Percentiles rank a stretch among this genome's conserved stretches.
These are phyloP conservation scores for Zymoseptoria ardabiliae DNA, from an alignment of 2,329 filamentous ascomycete species.

Conservation along the genomic window DNA sequence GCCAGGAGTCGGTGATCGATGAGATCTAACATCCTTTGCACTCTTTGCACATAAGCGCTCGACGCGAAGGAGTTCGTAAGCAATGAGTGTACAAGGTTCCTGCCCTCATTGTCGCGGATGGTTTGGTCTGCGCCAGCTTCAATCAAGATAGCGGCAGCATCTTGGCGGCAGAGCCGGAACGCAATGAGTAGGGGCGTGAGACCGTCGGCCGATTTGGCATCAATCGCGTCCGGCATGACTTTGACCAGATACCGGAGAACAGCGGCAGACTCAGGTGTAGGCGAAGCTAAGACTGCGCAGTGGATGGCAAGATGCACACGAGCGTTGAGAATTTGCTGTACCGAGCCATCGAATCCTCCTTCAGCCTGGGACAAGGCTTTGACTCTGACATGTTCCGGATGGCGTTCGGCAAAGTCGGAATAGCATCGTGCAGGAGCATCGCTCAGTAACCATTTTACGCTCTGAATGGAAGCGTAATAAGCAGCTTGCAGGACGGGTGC, in stretches of 20 bases:
- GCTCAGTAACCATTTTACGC: constrained; percentile 70
- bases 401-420: constrained; percentile 56
- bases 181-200: constrained; percentile 65
- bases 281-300: constrained; percentile 47
- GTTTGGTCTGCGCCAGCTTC: constrained; percentile 63
- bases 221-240: constrained; percentile 53
- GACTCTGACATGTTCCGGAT: constrained; percentile 55
- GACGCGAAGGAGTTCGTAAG: constrained; percentile 13
- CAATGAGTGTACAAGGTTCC: constrained; percentile 63
- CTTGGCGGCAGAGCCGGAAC: constrained; percentile 47
- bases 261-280: constrained; percentile 38
- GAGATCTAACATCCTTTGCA: constrained; percentile 44
- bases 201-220: constrained; percentile 50
- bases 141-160: constrained; percentile 56
- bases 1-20: constrained; percentile 52
- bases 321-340: constrained; percentile 55
- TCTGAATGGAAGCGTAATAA: constrained; percentile 51
- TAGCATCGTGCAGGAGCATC: constrained; percentile 63
- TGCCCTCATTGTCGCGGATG: constrained; percentile 45
- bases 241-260: constrained; percentile 61
- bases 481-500: constrained; percentile 46
- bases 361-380: constrained; percentile 53
- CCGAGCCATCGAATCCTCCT: constrained; percentile 56
- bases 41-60: not conserved
- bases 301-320: constrained; percentile 57